These are phyloP conservation scores for Fraxinus xanthoxyloides DNA, from an alignment of 305 asterid species.

Conservation along the genomic window DNA sequence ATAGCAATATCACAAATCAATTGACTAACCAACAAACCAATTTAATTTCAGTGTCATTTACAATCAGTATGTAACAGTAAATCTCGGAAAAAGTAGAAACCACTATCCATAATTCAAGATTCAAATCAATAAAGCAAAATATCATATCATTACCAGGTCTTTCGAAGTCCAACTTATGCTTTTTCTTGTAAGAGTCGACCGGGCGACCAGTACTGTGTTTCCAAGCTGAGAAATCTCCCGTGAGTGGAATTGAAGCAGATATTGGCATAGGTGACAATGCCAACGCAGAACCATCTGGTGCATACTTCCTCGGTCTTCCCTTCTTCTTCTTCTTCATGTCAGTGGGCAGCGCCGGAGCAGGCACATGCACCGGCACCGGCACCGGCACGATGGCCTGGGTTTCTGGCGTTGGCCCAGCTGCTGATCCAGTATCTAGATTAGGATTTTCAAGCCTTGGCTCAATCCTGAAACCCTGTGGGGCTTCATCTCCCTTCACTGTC, in stretches of 20 bases:
- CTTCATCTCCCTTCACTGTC: slow-evolving; percentile 57
- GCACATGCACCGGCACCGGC: slow-evolving; percentile 25
- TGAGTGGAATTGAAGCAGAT: slow-evolving; percentile 83
- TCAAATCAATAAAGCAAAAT: background rate
- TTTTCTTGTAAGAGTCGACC: slow-evolving; percentile 63
- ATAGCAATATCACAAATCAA: slow-evolving; percentile 13
- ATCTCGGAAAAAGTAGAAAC: background rate
- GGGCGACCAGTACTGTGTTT: slow-evolving; percentile 45
- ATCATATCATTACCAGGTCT: slow-evolving; percentile 49
- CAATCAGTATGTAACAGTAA: slow-evolving; percentile 4
- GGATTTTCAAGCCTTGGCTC: slow-evolving; percentile 53
- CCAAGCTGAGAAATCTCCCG: slow-evolving; percentile 76
- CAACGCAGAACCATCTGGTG: slow-evolving; percentile 52
- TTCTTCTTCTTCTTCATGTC: slow-evolving; percentile 75
- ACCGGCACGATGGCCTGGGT: slow-evolving; percentile 12
- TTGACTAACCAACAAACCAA: background rate
- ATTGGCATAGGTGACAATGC: slow-evolving; percentile 97
- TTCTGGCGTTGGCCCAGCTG: slow-evolving; percentile 29
- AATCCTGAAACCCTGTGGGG: slow-evolving; percentile 57
- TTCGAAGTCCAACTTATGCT: slow-evolving; percentile 59
- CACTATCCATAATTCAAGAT: background rate
- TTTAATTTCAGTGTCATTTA: background rate
- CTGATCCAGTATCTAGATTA: slow-evolving; percentile 47
- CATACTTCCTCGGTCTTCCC: slow-evolving; percentile 87
- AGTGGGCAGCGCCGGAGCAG: slow-evolving; percentile 22